Conservation (phyloP, 2,329 filamentous ascomycete species). For the Madurella fahalii region DNA sequence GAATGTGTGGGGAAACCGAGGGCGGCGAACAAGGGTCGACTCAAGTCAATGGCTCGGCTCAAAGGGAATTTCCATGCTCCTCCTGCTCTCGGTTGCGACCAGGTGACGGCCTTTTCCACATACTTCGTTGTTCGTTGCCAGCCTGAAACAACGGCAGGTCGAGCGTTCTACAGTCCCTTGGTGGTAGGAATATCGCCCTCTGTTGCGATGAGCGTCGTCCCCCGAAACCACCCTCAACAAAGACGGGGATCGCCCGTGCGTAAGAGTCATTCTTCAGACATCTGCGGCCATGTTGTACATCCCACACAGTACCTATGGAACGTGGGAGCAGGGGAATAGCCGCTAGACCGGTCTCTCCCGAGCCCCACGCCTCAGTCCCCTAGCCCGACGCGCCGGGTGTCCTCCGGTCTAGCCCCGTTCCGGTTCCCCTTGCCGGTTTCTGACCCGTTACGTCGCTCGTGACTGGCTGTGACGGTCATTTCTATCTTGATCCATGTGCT, state of each 20-base stretch:
- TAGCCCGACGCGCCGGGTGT: constrained; percentile 1
- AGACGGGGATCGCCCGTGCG: background rate
- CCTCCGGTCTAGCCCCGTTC: constrained; percentile 15
- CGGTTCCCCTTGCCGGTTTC: constrained; percentile 9
- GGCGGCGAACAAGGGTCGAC: constrained; percentile 2
- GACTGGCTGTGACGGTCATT: constrained; percentile 4
- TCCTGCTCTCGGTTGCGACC: background rate
- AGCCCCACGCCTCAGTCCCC: constrained; percentile 11
- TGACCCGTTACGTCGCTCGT: constrained; percentile 4
- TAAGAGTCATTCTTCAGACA: background rate
- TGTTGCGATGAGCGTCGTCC: too few relatives aligned
- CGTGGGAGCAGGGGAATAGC: constrained; percentile 21
- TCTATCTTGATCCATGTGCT: constrained; percentile 23
- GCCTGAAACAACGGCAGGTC: too few relatives aligned
- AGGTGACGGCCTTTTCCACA: background rate
- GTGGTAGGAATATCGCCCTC: too few relatives aligned
- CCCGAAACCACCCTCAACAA: too few relatives aligned
- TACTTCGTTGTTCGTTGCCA: too few relatives aligned
- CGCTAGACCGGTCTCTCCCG: constrained; percentile 30
- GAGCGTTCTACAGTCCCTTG: too few relatives aligned
- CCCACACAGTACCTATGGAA: background rate
- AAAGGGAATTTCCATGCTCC: constrained; percentile 7
- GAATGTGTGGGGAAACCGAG: constrained; percentile 1
- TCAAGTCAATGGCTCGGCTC: constrained; percentile 14
- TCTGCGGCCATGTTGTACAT: too few relatives aligned